Evolutionary conservation across 352 stramenopile species (phyloP).

Genomic region (Elongisporangium senticosum): DNA sequence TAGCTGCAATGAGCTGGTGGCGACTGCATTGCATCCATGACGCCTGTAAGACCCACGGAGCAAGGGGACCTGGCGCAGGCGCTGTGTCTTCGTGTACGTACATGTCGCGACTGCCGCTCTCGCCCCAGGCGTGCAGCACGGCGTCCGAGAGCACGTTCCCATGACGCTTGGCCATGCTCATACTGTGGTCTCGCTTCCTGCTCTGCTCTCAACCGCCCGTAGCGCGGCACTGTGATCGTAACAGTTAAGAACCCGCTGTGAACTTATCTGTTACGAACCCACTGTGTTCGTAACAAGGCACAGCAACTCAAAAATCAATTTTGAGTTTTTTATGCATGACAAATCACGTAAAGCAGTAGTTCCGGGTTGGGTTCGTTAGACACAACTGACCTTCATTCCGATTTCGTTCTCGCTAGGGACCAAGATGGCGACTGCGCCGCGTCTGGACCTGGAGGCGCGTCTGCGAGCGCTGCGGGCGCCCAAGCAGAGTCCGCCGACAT

Average conservation of each 20-base stretch:
- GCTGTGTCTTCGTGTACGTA: slow-evolving; percentile 20
- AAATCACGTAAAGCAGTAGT: background rate
- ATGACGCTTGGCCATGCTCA: background rate
- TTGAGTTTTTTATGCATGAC: background rate
- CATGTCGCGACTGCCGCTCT: slow-evolving; percentile 48
- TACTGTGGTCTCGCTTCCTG: background rate
- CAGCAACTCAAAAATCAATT: background rate
- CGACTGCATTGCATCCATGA: slow-evolving; percentile 8
- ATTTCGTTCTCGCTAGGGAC: background rate
- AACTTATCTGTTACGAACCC: background rate
- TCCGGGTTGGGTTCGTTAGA: background rate
- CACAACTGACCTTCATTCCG: background rate
- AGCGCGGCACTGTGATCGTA: background rate
- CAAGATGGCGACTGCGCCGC: slow-evolving; percentile 13
- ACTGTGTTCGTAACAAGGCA: background rate
- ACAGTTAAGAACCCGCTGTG: background rate
- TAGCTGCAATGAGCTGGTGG: background rate
- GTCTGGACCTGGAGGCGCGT: slow-evolving; percentile 55
- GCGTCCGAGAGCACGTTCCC: background rate
- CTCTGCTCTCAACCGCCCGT: background rate
- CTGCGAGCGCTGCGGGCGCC: slow-evolving; percentile 43
- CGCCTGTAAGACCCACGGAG: background rate
- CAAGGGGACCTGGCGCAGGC: background rate
- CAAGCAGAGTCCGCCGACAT: slow-evolving; percentile 10
- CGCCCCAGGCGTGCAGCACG: slow-evolving; percentile 53